Conservation (phyloP, 1,284 basidiomycete genomes). For the Fomitiporia mediterranea region DNA sequence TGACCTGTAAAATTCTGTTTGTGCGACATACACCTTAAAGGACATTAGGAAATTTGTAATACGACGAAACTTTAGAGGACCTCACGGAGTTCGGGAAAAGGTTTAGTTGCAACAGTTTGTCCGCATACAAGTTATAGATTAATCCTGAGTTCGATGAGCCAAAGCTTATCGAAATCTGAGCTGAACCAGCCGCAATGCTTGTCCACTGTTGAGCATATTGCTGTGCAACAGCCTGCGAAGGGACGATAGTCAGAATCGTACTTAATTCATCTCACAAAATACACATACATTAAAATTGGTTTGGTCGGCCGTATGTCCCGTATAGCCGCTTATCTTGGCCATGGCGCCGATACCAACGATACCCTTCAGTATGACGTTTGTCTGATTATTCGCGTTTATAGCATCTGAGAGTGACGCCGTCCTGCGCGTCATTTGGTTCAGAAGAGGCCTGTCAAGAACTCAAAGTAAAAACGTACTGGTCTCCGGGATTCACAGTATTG, state of each 20-base stretch:
- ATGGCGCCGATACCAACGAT: constrained; percentile 18
- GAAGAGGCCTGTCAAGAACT: background rate
- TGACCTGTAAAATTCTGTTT: constrained; percentile 4
- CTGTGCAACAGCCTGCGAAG: background rate
- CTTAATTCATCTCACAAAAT: background rate
- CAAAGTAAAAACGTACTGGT: constrained; percentile 3
- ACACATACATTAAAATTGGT: constrained; percentile 6
- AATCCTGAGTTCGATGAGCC: background rate
- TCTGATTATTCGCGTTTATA: constrained; percentile 9
- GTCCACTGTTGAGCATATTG: constrained; percentile 8
- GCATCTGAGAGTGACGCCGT: constrained; percentile 3
- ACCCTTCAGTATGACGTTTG: constrained; percentile 17
- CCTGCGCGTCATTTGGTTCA: background rate
- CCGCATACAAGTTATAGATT: constrained; percentile 17
- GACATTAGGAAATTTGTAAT: background rate
- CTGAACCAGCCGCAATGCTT: background rate
- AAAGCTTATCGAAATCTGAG: background rate
- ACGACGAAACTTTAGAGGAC: background rate
- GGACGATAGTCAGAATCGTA: background rate
- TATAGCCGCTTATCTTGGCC: constrained; percentile 9
- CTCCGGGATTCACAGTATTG: constrained; percentile 5
- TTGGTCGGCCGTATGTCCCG: background rate
- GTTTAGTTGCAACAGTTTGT: constrained; percentile 21
- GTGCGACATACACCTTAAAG: constrained; percentile 6
- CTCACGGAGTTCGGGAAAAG: constrained; percentile 26